Conservation (phyloP, 2,329 filamentous ascomycete species). For the Fusarium foetens region DNA sequence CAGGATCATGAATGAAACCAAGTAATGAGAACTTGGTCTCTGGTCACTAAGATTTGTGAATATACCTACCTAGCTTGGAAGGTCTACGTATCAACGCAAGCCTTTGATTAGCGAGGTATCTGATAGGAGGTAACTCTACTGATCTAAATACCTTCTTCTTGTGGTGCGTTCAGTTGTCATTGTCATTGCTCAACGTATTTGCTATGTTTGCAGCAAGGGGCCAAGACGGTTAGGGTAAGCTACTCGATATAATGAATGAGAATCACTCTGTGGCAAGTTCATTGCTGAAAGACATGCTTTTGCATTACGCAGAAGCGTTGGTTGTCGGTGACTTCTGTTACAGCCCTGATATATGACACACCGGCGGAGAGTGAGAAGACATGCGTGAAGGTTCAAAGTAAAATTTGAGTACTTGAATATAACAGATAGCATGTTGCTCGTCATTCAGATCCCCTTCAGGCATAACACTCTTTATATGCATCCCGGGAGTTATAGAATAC, state of each 20-base stretch:
- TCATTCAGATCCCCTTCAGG: background rate
- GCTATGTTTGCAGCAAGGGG: background rate
- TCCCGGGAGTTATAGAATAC: slow-evolving; percentile 10
- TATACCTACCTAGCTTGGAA: background rate
- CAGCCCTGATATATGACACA: background rate
- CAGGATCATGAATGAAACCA: background rate
- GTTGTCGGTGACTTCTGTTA: background rate
- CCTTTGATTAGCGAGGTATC: background rate
- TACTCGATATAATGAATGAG: background rate
- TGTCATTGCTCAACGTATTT: background rate
- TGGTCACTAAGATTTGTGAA: background rate
- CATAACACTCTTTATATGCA: slow-evolving; percentile 3
- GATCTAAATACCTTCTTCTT: background rate
- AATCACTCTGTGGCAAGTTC: background rate
- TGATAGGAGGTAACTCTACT: background rate
- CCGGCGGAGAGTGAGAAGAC: background rate
- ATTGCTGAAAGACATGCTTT: background rate
- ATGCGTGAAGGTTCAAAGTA: background rate
- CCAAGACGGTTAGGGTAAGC: background rate
- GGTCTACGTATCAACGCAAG: background rate
- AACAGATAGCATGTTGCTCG: background rate
- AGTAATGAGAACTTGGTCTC: background rate
- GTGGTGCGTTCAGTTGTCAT: background rate
- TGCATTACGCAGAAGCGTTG: background rate
- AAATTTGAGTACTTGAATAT: too few species aligned